Evolutionary conservation across 345 rosid genomes (phyloP).

Genomic region (thale cress (Arabidopsis thaliana)): TAIR10.1 NC_003071.7:9678001-9678500

Average conservation of each 20-base stretch:
- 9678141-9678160: constrained; percentile 17
- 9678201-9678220: constrained; percentile 20
- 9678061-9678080: constrained; percentile 31
- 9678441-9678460: constrained; percentile 63
- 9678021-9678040: constrained; percentile 35
- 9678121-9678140: constrained; percentile 23
- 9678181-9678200: constrained; percentile 5
- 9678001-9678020: constrained; percentile 34
- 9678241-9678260: constrained; percentile 32
- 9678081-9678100: background rate
- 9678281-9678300: constrained; percentile 19
- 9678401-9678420: constrained; percentile 69
- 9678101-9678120: constrained; percentile 14
- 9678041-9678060: constrained; percentile 44
- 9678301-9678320: constrained; percentile 32
- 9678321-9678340: constrained; percentile 31
- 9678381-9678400: constrained; percentile 85
- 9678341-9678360: constrained; percentile 52
- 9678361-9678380: constrained; percentile 82
- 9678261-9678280: constrained; percentile 6
- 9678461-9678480: background rate
- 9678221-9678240: constrained; percentile 36
- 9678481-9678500: background rate
- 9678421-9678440: constrained; percentile 77
- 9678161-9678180: constrained; percentile 2